Percentiles rank a stretch among this genome's conserved stretches.
Evolutionary conservation across 768 basidiomycete species (phyloP).

Genomic region (Collybia sp.): DNA sequence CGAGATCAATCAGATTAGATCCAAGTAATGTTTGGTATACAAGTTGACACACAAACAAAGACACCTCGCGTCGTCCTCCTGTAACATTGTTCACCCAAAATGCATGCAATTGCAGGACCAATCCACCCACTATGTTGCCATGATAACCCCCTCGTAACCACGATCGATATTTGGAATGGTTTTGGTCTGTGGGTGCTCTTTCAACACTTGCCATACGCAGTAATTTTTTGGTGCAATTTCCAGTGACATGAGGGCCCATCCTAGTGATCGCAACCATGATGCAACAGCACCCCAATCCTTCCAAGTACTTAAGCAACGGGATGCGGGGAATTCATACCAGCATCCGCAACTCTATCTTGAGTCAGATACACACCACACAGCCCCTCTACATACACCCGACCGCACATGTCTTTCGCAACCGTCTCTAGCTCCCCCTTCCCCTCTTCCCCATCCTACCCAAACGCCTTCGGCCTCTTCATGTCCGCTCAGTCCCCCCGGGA

Average conservation of each 20-base stretch:
- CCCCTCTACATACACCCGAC: background rate
- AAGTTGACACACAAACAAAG: background rate
- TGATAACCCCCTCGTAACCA: background rate
- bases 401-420: conserved; percentile 23
- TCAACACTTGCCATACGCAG: background rate
- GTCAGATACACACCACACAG: background rate
- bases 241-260: too few species aligned
- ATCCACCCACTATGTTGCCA: background rate
- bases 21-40: background rate
- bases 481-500: conserved; percentile 32
- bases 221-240: too few species aligned
- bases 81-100: too few species aligned
- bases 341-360: too few species aligned
- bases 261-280: too few species aligned
- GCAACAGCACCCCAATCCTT: too few species aligned
- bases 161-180: background rate
- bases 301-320: too few species aligned
- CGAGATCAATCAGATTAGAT: too few species aligned
- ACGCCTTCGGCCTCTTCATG: conserved; percentile 30
- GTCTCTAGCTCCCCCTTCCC: conserved; percentile 20
- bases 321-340: too few species aligned
- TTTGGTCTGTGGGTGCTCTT: background rate
- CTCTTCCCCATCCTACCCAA: conserved; percentile 17
- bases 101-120: background rate
- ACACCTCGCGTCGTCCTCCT: too few species aligned